These are phyloP conservation scores for Xylariales sp. DNA, from an alignment of 2,329 filamentous ascomycete genomes.

Conservation along the genomic window DNA sequence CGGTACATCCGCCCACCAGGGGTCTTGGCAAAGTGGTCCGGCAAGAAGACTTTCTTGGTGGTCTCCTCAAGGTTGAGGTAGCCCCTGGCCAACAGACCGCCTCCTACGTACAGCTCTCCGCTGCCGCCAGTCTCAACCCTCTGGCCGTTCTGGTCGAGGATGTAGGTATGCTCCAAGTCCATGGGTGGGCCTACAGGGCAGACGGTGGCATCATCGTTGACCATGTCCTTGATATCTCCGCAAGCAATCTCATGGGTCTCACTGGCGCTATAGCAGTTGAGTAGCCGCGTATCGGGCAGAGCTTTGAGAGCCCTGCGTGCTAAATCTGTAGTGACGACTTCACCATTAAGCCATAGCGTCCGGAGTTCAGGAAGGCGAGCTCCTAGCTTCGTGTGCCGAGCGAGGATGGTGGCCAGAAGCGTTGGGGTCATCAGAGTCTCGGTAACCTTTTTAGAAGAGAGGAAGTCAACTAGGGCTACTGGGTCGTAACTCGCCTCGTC, in stretches of 20 bases:
- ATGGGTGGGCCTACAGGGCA: slow-evolving; percentile 72
- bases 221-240: slow-evolving; percentile 66
- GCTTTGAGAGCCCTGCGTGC: slow-evolving; percentile 63
- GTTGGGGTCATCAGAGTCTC: slow-evolving; percentile 84
- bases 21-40: slow-evolving; percentile 57
- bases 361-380: slow-evolving; percentile 60
- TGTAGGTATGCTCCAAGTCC: slow-evolving; percentile 64
- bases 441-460: slow-evolving; percentile 62
- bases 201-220: slow-evolving; percentile 58
- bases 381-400: slow-evolving; percentile 63
- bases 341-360: slow-evolving; percentile 76
- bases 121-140: slow-evolving; percentile 56
- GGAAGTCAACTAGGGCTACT: slow-evolving; percentile 65
- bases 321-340: slow-evolving; percentile 76
- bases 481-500: slow-evolving; percentile 78
- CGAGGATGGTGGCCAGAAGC: slow-evolving; percentile 68
- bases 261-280: slow-evolving; percentile 80
- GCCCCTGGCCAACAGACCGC: slow-evolving; percentile 67
- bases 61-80: slow-evolving; percentile 79
- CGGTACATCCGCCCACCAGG: slow-evolving; percentile 67
- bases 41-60: slow-evolving; percentile 67
- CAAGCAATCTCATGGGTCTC: slow-evolving; percentile 79
- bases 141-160: slow-evolving; percentile 65
- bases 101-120: slow-evolving; percentile 74
- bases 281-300: slow-evolving; percentile 63